A percentile compares a stretch with the other conserved stretches of the same genome.
These are phyloP conservation scores for Sporobolomyces phaffii DNA, from an alignment of 768 basidiomycete species.

Conservation along the genomic window DNA sequence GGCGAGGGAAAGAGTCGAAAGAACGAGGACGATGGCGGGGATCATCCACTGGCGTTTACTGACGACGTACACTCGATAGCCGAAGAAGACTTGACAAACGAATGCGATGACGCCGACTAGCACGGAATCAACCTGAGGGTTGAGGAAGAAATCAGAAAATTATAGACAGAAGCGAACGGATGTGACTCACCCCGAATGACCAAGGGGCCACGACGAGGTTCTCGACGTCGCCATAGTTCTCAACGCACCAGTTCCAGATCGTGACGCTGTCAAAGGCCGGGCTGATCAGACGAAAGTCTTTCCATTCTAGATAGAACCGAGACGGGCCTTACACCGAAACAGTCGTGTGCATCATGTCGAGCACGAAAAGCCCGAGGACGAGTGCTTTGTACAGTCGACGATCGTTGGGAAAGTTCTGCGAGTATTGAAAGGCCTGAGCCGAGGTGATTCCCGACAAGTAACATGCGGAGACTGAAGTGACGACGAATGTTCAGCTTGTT, in stretches of 20 bases:
- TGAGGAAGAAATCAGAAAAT: too few relatives aligned
- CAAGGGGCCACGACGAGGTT: neutral
- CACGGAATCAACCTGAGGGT: constrained; percentile 9
- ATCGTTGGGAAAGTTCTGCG: neutral
- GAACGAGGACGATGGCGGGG: neutral
- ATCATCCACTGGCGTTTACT: neutral
- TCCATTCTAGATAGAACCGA: too few relatives aligned
- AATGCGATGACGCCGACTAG: constrained; percentile 16
- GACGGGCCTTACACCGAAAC: constrained; percentile 2
- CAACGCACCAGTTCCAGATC: constrained; percentile 24
- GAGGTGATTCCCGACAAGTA: constrained; percentile 22
- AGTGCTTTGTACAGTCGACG: neutral
- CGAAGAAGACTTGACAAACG: constrained; percentile 15
- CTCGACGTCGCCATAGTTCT: constrained; percentile 11
- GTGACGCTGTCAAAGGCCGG: constrained; percentile 5
- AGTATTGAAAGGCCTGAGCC: constrained; percentile 8
- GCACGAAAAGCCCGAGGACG: constrained; percentile 1
- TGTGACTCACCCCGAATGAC: neutral
- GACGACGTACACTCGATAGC: constrained; percentile 15
- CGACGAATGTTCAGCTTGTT: too few relatives aligned
- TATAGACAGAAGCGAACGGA: too few relatives aligned
- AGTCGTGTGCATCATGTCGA: constrained; percentile 16
- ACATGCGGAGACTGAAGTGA: neutral
- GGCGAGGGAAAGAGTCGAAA: neutral
- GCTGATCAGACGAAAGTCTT: neutral